phyloP scores from a whole-genome alignment of 441 rosid species.

The Pelargonium citronellum region DNA sequence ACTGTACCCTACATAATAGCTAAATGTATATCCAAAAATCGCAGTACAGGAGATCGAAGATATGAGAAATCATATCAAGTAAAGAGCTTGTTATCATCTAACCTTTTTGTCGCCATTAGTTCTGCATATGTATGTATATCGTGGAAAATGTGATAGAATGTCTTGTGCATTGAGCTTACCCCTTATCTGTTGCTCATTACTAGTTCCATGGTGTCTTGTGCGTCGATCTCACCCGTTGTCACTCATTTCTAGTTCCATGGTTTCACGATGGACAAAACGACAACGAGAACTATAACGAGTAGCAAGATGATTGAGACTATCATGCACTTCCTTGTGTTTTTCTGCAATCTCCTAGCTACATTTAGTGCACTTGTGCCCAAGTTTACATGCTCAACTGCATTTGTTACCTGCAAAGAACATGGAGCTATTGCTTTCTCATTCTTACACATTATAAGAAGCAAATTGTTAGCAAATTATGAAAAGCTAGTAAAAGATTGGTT shows the following conservation, averaged over 20 bases:
- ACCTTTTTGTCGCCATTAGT: too few relatives aligned
- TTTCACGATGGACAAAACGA: slow-evolving; percentile 43
- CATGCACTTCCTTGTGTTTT: slow-evolving; percentile 63
- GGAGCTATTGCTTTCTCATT: too few relatives aligned
- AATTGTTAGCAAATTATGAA: too few relatives aligned
- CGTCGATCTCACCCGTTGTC: too few relatives aligned
- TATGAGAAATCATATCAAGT: too few relatives aligned
- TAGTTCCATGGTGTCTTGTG: slow-evolving; percentile 44
- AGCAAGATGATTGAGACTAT: slow-evolving; percentile 46
- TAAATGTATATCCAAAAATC: neutral
- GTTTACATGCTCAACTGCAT: slow-evolving; percentile 52
- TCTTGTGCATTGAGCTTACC: too few relatives aligned
- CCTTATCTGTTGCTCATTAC: too few relatives aligned
- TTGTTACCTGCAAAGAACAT: slow-evolving; percentile 33
- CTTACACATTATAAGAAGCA: too few relatives aligned
- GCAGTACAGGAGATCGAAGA: neutral
- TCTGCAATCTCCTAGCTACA: slow-evolving; percentile 48
- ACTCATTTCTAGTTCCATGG: slow-evolving; percentile 44
- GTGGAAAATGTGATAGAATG: too few relatives aligned
- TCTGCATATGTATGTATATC: too few relatives aligned
- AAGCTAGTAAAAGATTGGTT: too few relatives aligned
- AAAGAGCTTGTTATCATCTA: neutral
- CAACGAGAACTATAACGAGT: slow-evolving; percentile 42
- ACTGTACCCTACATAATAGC: neutral
- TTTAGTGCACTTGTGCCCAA: slow-evolving; percentile 48